Evolutionary conservation across 2,329 filamentous ascomycete species (phyloP), one percentile per base, ranked within the genome.

Genomic region (Diplodia corticola): DNA sequence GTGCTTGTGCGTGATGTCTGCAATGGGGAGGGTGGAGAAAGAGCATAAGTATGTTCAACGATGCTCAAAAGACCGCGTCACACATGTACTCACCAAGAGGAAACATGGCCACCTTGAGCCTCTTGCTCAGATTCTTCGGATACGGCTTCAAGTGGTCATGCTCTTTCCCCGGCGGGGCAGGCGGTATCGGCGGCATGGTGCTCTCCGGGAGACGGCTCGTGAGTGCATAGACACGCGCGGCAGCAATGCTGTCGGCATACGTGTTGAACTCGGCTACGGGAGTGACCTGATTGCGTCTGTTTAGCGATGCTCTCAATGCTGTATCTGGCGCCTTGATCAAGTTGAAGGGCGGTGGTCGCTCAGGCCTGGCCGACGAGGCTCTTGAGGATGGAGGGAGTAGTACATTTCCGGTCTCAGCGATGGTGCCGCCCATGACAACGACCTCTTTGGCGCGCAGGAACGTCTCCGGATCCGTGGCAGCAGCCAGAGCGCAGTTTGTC

Each of bases 261-360:
- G 90, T 91, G 82, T 99, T 99, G 85, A 99, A 99, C 77, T 99
- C 95, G 69, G 91, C 92, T 13, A 90, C 86, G 1, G 95, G 94
- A 0, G 86, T 89, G 70, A 89, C 85, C 81, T 84, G 77, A 68
- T 80, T 80, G 55, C 71, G 71, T 17, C 63, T 28, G 37, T 73
- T 77, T 68, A 76, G 77, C 67, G 50, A 53, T 64, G 69, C 69
- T 61, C 74, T 69, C 22, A 79, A 64, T 3, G 73, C 73, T 0
- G 74, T 75, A 20, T 76, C 68, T 10, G 76, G 75, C 70, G 79
- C 73, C 66, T 80, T 80, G 64, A 75, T 78, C 22, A 80, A 71
- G 37, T 73, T 70, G 70, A 78, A 78, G 20, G 73, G 72, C 10
- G 78, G 78, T n/a, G 53, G 75, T 68, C 17, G 72, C 68, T 26